phyloP scores from a whole-genome alignment of 768 basidiomycete species.

The Gautieria morchelliformis region DNA sequence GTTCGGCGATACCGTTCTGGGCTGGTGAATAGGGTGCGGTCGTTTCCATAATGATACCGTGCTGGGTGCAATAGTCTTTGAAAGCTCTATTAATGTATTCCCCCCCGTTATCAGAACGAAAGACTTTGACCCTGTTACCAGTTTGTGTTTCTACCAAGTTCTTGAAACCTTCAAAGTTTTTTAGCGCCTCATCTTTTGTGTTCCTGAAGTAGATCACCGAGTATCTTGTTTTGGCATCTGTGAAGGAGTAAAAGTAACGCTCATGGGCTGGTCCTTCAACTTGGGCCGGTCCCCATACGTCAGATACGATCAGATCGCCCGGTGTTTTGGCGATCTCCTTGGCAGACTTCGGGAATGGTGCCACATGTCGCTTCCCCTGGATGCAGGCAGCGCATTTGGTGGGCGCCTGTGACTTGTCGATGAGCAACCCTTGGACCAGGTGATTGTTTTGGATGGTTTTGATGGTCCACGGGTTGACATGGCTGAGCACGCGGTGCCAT shows the following conservation, averaged over 20 bases:
- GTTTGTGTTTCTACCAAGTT: background rate
- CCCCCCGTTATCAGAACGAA: background rate
- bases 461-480: background rate
- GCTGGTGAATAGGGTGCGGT: conserved; percentile 28
- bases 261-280: background rate
- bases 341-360: background rate
- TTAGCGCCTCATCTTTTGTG: background rate
- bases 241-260: background rate
- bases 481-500: too few relatives aligned
- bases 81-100: conserved; percentile 14
- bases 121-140: background rate
- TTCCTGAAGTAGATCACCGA: background rate
- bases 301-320: background rate
- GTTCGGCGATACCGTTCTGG: conserved; percentile 24
- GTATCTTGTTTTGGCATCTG: background rate
- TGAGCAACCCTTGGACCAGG: background rate
- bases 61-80: conserved; percentile 12
- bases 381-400: background rate
- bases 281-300: background rate
- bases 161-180: background rate
- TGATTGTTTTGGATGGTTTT: background rate
- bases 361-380: background rate
- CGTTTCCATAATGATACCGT: conserved; percentile 23
- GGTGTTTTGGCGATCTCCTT: background rate
- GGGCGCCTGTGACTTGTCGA: background rate